Base-by-base conservation (phyloP, 2,329 filamentous ascomycete species). In the Alternaria sp. region DNA sequence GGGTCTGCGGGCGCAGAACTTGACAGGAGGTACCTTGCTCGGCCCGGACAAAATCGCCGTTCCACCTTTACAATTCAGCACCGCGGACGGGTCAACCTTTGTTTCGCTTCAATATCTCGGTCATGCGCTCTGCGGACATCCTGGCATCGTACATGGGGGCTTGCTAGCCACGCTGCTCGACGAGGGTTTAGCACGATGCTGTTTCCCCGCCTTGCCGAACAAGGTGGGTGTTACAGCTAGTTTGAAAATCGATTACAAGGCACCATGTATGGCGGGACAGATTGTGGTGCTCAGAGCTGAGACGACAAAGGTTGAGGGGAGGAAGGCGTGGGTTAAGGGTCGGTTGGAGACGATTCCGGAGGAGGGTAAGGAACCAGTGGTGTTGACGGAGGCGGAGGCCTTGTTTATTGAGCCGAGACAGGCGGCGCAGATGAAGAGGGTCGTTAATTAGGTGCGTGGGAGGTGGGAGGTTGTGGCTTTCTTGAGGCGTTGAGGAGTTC, bases 251-350 rank as follows among this genome's bases (percentile, higher is more conserved):
- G 89, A 96, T 77, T 99, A 97, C 79, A 88, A 90, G 69, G 87
- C 87, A 61, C 95, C 95, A 4, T 89, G 90, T 42, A 87, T 85
- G 69, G 92, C 93, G 5, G 86, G 87, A 23, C 85, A 86, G 60
- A 95, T 90, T 73, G 81, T 96, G 29, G 91, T 96, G 41, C 80
- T 99, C 58, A 84, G 86, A 61, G 93, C 92, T 4, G 86, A 87
- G 74, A 97, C 93, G 21, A 88, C 86, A 9, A 93, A 90, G 80
- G 90, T 94, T 1, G 93, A 98, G 74, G 94, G 95, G 1, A 85
- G 95, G 62, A 98, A 98, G 81, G 94, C 93, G 11, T 97, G 92
- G 92, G 92, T 97, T 1, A 89, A 91, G 79, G 95, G 92, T 1
- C 86, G 87, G 67, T 88, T 98, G 69, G 93, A 97, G 84, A 89